phyloP scores from a whole-genome alignment of 2,329 filamentous ascomycete species.

The Didymella segeticola region DNA sequence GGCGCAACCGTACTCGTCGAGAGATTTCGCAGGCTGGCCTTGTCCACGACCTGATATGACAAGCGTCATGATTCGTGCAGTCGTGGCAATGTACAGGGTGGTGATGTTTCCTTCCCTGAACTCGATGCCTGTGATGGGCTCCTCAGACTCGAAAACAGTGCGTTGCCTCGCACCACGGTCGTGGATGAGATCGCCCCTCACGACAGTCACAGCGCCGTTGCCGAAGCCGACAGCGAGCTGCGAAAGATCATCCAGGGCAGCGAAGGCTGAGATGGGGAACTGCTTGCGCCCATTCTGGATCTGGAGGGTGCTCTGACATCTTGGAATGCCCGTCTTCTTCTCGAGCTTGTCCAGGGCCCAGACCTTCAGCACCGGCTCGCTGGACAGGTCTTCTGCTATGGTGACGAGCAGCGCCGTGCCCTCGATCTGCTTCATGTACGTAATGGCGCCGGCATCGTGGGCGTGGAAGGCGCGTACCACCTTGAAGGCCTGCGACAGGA shows the following conservation, averaged over 20 bases:
- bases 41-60: constrained; percentile 88
- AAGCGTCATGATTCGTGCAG: constrained; percentile 83
- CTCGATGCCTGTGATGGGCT: constrained; percentile 91
- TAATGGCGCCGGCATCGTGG: constrained; percentile 80
- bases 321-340: constrained; percentile 90
- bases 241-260: constrained; percentile 83
- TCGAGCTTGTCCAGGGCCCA: constrained; percentile 94
- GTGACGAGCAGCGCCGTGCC: constrained; percentile 87
- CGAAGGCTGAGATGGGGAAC: constrained; percentile 94
- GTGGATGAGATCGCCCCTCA: constrained; percentile 92
- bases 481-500: constrained; percentile 87
- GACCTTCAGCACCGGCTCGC: constrained; percentile 90
- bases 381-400: constrained; percentile 83
- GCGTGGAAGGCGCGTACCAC: constrained; percentile 85
- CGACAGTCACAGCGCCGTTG: constrained; percentile 91
- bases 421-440: constrained; percentile 90
- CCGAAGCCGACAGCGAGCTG: constrained; percentile 96
- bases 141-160: constrained; percentile 94
- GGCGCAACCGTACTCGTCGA: constrained; percentile 89
- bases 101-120: constrained; percentile 70
- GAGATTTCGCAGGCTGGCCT: constrained; percentile 82
- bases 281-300: constrained; percentile 91
- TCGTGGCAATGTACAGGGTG: constrained; percentile 91
- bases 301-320: constrained; percentile 82
- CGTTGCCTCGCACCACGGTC: constrained; percentile 93